phyloP scores from a whole-genome alignment of 2,329 filamentous ascomycete species.

The Calycina herbarum region DNA sequence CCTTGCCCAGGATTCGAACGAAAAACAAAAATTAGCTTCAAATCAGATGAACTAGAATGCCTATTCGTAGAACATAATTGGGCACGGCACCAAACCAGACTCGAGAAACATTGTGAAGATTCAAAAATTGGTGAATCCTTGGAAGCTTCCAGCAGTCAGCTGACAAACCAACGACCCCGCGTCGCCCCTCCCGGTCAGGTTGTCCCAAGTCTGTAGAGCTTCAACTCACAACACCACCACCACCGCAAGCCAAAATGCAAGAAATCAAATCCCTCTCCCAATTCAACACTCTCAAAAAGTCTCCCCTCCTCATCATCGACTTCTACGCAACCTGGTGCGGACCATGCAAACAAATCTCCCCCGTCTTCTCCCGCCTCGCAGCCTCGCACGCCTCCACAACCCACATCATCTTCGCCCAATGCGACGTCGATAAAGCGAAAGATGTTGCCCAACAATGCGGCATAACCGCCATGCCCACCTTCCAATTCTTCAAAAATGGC shows the following conservation, averaged over 20 bases:
- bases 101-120: no score
- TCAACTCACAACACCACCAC: slow-evolving; percentile 6
- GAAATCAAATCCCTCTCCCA: slow-evolving; percentile 36
- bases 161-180: no score
- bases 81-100: no score
- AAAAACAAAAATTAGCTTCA: no score
- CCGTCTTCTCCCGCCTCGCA: slow-evolving; percentile 80
- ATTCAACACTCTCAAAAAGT: slow-evolving; percentile 33
- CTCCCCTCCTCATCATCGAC: slow-evolving; percentile 33
- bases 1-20: no score
- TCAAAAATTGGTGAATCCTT: no score
- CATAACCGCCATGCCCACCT: slow-evolving; percentile 88
- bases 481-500: slow-evolving; percentile 81
- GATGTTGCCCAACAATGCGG: slow-evolving; percentile 73
- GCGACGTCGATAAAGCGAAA: slow-evolving; percentile 81
- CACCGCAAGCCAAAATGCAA: slow-evolving; percentile 25
- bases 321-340: slow-evolving; percentile 92
- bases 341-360: slow-evolving; percentile 88
- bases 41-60: no score
- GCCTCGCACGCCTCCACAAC: slow-evolving; percentile 73
- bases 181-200: no score
- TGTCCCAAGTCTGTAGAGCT: not conserved
- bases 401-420: slow-evolving; percentile 83
- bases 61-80: no score
- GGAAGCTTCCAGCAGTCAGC: no score